Conservation (phyloP, 768 basidiomycete genomes). For the Lactarius pseudohatsudake region DNA sequence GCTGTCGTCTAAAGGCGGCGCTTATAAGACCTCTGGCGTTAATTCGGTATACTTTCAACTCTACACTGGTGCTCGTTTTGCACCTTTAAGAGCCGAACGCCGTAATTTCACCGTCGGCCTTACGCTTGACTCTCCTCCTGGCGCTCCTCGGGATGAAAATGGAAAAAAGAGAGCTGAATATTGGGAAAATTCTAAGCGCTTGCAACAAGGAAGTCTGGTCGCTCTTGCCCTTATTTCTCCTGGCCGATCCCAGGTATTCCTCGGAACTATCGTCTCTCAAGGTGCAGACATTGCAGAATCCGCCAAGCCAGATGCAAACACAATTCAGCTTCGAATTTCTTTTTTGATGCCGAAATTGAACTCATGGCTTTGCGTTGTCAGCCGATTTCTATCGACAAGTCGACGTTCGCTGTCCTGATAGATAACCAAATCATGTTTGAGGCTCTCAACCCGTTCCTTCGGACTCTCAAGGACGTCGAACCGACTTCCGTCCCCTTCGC, state of each 20-base stretch:
- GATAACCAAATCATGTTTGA: constrained; percentile 28
- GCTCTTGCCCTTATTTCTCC: constrained; percentile 48
- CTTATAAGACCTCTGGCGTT: constrained; percentile 47
- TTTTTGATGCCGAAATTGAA: constrained; percentile 63
- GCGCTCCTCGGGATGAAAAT: constrained; percentile 46
- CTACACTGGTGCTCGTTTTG: constrained; percentile 55
- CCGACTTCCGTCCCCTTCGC: constrained; percentile 26
- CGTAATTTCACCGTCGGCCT: constrained; percentile 52
- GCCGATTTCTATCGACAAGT: constrained; percentile 31
- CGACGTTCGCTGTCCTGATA: constrained; percentile 24
- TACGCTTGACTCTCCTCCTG: constrained; percentile 53
- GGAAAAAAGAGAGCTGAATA: constrained; percentile 45
- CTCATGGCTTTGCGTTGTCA: constrained; percentile 44
- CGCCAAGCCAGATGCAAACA: constrained; percentile 37
- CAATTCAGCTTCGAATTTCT: constrained; percentile 52
- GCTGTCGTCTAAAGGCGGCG: constrained; percentile 55
- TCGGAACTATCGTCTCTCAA: constrained; percentile 52
- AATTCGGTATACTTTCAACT: constrained; percentile 62
- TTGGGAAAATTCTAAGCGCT: constrained; percentile 64
- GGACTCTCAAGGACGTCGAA: constrained; percentile 23
- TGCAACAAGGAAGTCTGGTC: constrained; percentile 62
- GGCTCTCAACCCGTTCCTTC: constrained; percentile 26
- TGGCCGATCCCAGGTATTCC: constrained; percentile 40
- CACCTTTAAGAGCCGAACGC: constrained; percentile 47
- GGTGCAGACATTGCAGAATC: constrained; percentile 47